These are phyloP conservation scores for Cerrena zonata DNA, from an alignment of 1,284 basidiomycete genomes.

Conservation along the genomic window DNA sequence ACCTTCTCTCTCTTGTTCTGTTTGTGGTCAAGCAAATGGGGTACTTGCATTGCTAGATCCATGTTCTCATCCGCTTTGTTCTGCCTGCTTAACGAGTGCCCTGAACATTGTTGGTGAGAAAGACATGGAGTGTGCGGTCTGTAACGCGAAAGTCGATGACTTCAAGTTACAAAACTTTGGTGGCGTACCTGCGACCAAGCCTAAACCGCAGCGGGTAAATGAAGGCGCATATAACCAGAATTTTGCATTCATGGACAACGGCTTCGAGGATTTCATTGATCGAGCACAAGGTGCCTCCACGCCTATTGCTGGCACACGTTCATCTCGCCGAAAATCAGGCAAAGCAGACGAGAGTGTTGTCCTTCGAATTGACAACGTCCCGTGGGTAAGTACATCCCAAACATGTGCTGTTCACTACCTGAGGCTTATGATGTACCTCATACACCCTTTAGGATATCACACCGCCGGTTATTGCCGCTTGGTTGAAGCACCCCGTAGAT, in stretches of 20 bases:
- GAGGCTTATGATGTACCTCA: too few relatives aligned
- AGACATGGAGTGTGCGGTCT: constrained; percentile 75
- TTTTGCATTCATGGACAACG: constrained; percentile 17
- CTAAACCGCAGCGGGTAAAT: background rate
- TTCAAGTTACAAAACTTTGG: constrained; percentile 46
- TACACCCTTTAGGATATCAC: constrained; percentile 61
- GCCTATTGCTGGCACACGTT: constrained; percentile 18
- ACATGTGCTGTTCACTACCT: background rate
- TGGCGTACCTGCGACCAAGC: constrained; percentile 2
- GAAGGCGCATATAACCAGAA: constrained; percentile 15
- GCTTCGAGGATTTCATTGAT: constrained; percentile 24
- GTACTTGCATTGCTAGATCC: constrained; percentile 62
- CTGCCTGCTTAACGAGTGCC: constrained; percentile 72
- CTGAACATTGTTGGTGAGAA: constrained; percentile 82
- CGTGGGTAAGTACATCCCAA: constrained; percentile 56
- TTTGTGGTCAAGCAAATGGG: constrained; percentile 43
- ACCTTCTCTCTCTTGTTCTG: constrained; percentile 36
- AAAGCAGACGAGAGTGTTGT: constrained; percentile 45
- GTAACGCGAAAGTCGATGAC: constrained; percentile 59
- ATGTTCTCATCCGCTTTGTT: constrained; percentile 69
- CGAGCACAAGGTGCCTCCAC: constrained; percentile 29
- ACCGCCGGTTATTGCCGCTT: constrained; percentile 58
- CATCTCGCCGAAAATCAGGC: background rate
- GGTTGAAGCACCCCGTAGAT: constrained; percentile 63
- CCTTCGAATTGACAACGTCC: constrained; percentile 76